Evolutionary conservation across 2,329 filamentous ascomycete genomes (phyloP).

Genomic region (Cadophora luteo-olivacea): DNA sequence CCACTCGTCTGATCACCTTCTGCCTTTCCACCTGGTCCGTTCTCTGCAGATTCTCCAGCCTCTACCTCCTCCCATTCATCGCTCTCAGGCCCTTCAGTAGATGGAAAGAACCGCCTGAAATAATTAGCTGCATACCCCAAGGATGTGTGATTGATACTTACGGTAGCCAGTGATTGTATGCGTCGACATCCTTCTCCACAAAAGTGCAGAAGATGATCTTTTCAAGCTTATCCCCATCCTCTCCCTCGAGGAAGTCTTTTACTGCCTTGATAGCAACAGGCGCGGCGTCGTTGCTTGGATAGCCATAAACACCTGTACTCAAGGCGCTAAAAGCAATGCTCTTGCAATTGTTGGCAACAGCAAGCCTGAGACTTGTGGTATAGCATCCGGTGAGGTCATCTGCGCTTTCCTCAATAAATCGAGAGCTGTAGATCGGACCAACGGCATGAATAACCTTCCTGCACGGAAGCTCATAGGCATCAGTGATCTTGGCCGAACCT

Average conservation of each 20-base stretch:
- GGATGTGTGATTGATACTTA: constrained; percentile 54
- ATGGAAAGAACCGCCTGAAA: constrained; percentile 55
- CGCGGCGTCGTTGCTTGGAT: constrained; percentile 77
- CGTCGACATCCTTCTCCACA: constrained; percentile 74
- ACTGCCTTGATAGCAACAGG: constrained; percentile 69
- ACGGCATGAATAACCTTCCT: constrained; percentile 88
- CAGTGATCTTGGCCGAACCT: constrained; percentile 83
- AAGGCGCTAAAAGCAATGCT: constrained; percentile 84
- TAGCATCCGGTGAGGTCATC: constrained; percentile 70
- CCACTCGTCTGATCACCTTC: constrained; percentile 31
- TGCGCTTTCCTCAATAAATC: constrained; percentile 51
- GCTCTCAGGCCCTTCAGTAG: constrained; percentile 43
- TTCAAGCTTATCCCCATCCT: constrained; percentile 61
- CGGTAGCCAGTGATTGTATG: constrained; percentile 77
- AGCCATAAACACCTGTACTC: constrained; percentile 90
- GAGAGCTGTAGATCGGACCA: constrained; percentile 74
- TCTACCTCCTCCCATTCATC: constrained; percentile 22
- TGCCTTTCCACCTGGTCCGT: constrained; percentile 20
- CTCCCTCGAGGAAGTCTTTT: constrained; percentile 58
- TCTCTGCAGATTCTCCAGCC: constrained; percentile 25
- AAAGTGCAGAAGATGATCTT: constrained; percentile 88
- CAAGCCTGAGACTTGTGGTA: constrained; percentile 72
- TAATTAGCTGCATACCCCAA: constrained; percentile 15
- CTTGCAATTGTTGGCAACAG: constrained; percentile 67
- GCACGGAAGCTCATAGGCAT: constrained; percentile 77